Conservation (phyloP, 2,329 filamentous ascomycete species). For the Didymosphaeria variabile region DNA sequence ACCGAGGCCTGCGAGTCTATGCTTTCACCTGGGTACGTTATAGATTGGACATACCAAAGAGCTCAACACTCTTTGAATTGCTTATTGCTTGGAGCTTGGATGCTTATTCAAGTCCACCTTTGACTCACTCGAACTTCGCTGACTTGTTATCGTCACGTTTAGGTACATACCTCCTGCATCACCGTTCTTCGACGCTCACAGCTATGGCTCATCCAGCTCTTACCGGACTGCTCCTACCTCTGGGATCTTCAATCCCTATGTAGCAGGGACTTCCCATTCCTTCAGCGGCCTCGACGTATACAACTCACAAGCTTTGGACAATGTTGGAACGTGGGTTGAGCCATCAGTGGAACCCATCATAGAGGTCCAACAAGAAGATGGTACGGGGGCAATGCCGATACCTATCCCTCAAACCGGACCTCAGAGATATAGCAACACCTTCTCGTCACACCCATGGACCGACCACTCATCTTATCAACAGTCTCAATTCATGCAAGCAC, state of each 20-base stretch:
- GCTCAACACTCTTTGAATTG: neutral
- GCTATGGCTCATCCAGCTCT: slow-evolving; percentile 27
- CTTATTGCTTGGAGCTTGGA: neutral
- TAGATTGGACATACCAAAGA: neutral
- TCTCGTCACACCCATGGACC: slow-evolving; percentile 24
- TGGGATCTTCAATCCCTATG: slow-evolving; percentile 37
- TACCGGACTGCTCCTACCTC: slow-evolving; percentile 33
- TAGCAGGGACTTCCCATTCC: slow-evolving; percentile 38
- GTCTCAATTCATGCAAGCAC: slow-evolving; percentile 19
- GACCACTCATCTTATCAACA: slow-evolving; percentile 23
- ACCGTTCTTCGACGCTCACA: slow-evolving; percentile 37
- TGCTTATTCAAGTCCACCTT: neutral
- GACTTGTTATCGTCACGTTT: neutral
- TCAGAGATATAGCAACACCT: slow-evolving; percentile 28
- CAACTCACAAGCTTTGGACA: slow-evolving; percentile 40
- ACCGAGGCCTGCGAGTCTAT: slow-evolving; percentile 35
- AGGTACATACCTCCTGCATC: slow-evolving; percentile 24
- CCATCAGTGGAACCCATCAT: slow-evolving; percentile 41
- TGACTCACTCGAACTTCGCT: neutral
- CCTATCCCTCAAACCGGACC: slow-evolving; percentile 38
- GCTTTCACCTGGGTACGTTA: slow-evolving; percentile 25
- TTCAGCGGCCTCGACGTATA: slow-evolving; percentile 42
- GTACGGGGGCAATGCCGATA: slow-evolving; percentile 32
- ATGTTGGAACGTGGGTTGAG: slow-evolving; percentile 41
- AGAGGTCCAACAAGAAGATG: slow-evolving; percentile 34